Base-by-base conservation (phyloP, 371 early-diverging fungal species). In the Rhizomucor pusillus region DNA sequence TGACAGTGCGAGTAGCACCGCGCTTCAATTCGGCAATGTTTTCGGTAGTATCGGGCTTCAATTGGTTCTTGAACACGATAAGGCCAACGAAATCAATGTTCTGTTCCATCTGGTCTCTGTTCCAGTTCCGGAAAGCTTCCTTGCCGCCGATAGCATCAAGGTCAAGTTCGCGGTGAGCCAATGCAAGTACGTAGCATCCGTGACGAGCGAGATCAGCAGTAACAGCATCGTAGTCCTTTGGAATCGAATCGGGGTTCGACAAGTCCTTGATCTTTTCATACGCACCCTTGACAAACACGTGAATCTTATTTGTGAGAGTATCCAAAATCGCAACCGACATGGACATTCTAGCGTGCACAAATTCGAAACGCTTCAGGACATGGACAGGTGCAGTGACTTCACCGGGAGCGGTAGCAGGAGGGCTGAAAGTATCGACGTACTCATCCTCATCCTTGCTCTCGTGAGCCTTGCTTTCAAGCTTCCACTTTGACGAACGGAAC, bases 281-380 rank as follows among this genome's bases (percentile, higher is more conserved):
- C 16, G 92, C 90, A 18, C 93, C 92, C 68, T 92, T 92, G 63
- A 90, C 79, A 72, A 81, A 91, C n/a, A 88, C 77, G 50, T 86
- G 82, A 16, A 86, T 50, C 45, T 83, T 75, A 40, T 70, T 67
- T 13, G 83, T 80, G n/a, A 59, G 50, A 9, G 73, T 64, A 61
- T 86, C 83, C 22, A 75, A 62, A 5, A 90, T 82, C 23, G 91
- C 79, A 10, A 90, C 90, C 18, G 89, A 84, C 93, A 94, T 94
- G 63, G 91, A 88, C 63, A 86, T 85, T 22, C 89, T 74, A 37
- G 85, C 80, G 51, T 92, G 88, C 22, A 90, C 88, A 77, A 97
- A 97, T 60, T 94, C 93, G 64, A 85, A 92, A 5, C 89, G 81
- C 51, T 88, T 85, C 35, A 93, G 50, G 16, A 86, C 66, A 47